phyloP scores from a whole-genome alignment of 2,329 filamentous ascomycete species.

The Paracoccidioides brasiliensis region DNA sequence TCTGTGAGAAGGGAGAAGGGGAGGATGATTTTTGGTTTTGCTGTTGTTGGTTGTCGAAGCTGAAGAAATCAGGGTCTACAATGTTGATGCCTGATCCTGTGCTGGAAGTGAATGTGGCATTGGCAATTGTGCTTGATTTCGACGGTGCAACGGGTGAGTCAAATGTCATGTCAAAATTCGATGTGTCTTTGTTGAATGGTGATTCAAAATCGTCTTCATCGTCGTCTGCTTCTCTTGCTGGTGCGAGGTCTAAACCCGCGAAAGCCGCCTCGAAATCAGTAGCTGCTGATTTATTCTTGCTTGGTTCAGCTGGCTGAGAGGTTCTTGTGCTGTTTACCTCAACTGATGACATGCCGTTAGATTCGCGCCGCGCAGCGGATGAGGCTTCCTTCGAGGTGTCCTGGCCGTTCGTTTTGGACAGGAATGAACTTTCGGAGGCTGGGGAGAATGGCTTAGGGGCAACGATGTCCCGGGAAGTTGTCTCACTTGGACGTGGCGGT shows the following conservation, averaged over 20 bases:
- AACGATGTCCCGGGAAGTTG: conserved; percentile 8
- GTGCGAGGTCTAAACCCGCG: conserved; percentile 31
- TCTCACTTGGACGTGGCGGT: conserved; percentile 22
- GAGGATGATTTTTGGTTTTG: conserved; percentile 11
- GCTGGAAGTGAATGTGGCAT: conserved; percentile 3
- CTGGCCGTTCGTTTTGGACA: conserved; percentile 33
- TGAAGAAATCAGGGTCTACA: conserved; percentile 28
- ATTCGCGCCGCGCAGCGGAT: conserved; percentile 24
- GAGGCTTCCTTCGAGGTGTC: conserved; percentile 14
- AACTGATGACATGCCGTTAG: conserved; percentile 27
- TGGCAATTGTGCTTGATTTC: conserved; percentile 16
- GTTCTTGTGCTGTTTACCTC: conserved; percentile 23
- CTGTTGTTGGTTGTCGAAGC: conserved; percentile 18
- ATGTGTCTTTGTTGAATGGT: conserved; percentile 20
- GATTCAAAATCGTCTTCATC: conserved; percentile 21
- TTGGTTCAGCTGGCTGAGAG: conserved; percentile 8
- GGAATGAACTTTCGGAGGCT: conserved; percentile 24
- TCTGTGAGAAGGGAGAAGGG: conserved; percentile 12
- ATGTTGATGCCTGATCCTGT: conserved; percentile 11
- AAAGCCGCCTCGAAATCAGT: conserved; percentile 37
- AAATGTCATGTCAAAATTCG: conserved; percentile 36
- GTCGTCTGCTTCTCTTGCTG: conserved; percentile 31
- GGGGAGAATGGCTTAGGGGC: conserved; percentile 30
- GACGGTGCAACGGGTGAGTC: conserved; percentile 26
- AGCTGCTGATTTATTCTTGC: conserved; percentile 22